Evolutionary conservation across 805 yeast species (phyloP).

Genomic region (Lachancea meyersii): DNA sequence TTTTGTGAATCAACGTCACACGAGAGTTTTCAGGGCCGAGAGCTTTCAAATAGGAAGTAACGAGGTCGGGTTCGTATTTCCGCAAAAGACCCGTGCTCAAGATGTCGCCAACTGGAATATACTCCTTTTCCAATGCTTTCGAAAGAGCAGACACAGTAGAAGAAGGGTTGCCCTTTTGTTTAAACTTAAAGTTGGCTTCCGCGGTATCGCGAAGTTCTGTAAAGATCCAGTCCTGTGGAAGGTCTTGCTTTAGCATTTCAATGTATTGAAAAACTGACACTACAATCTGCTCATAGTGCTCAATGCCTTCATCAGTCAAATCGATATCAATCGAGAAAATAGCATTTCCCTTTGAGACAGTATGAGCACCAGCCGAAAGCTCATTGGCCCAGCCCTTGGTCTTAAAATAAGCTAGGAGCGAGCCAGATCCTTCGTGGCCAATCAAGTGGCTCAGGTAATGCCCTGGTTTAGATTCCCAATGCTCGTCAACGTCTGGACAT

Average conservation of each 20-base stretch:
- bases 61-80: conserved; percentile 50
- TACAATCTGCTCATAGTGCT: conserved; percentile 55
- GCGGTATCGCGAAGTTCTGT: conserved; percentile 69
- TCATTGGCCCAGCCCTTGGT: conserved; percentile 71
- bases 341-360: conserved; percentile 60
- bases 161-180: conserved; percentile 68
- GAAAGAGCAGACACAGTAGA: conserved; percentile 68
- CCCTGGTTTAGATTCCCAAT: conserved; percentile 65
- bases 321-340: conserved; percentile 66
- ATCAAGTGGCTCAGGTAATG: conserved; percentile 71
- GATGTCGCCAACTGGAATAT: conserved; percentile 58
- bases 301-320: conserved; percentile 66
- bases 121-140: conserved; percentile 48
- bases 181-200: conserved; percentile 66
- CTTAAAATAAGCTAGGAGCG: conserved; percentile 66
- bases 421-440: conserved; percentile 92
- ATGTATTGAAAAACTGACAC: conserved; percentile 66
- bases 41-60: conserved; percentile 43
- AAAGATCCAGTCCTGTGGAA: conserved; percentile 74
- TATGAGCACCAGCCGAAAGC: conserved; percentile 65
- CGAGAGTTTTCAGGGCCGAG: conserved; percentile 58
- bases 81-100: conserved; percentile 53
- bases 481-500: conserved; percentile 68
- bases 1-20: conserved; percentile 47
- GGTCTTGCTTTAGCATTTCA: conserved; percentile 46